These are phyloP conservation scores for Rhodotorula taiwanensis DNA, from an alignment of 768 basidiomycete species.

Conservation along the genomic window DNA sequence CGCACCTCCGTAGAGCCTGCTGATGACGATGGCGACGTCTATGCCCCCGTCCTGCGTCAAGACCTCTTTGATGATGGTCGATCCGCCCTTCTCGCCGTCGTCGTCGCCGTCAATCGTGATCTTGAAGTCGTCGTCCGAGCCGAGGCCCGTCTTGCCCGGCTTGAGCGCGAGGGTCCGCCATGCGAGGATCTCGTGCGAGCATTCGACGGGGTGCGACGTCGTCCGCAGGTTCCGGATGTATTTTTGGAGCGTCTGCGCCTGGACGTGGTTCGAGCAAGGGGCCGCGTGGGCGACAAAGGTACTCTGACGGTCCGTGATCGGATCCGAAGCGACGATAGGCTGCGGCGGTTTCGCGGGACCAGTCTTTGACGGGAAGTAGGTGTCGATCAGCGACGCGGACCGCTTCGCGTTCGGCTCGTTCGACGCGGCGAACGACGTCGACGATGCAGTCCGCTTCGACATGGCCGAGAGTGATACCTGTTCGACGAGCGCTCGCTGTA, in stretches of 20 bases:
- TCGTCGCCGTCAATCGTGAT: conserved; percentile 60
- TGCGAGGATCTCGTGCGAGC: conserved; percentile 63
- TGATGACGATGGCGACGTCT: conserved; percentile 72
- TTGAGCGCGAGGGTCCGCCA: conserved; percentile 73
- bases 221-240: conserved; percentile 8
- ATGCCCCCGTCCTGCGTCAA: conserved; percentile 65
- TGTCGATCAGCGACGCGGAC: neutral
- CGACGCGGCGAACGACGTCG: neutral
- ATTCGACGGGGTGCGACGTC: conserved; percentile 29
- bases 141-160: conserved; percentile 58
- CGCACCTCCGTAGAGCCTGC: conserved; percentile 56
- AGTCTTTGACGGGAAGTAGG: conserved; percentile 14
- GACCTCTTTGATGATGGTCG: conserved; percentile 56
- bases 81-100: conserved; percentile 71
- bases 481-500: neutral
- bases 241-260: conserved; percentile 5
- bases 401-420: conserved; percentile 13
- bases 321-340: conserved; percentile 52
- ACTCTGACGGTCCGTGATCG: conserved; percentile 68
- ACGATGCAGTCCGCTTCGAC: neutral
- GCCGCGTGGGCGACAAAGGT: conserved; percentile 63
- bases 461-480: neutral
- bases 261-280: conserved; percentile 50
- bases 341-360: conserved; percentile 41
- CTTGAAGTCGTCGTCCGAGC: conserved; percentile 69